Evolutionary conservation across 23 red algal genomes (phyloP), one percentile per base, ranked within the genome.

Genomic region (Pyropia haitanensis): DNA sequence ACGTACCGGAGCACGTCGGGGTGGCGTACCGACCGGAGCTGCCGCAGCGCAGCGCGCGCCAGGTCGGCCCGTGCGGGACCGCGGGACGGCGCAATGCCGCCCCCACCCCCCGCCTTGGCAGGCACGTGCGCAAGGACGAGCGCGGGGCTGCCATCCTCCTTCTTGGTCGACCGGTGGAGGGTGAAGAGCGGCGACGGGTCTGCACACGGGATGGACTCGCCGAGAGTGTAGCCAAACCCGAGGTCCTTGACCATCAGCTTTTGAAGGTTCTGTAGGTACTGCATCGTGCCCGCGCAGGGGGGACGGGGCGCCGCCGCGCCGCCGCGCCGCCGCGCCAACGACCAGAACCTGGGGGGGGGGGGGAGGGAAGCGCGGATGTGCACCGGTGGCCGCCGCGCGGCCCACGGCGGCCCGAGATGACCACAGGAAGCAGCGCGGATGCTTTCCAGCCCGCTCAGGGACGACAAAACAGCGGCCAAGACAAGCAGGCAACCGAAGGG

Each of bases 1-100:
- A 91, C 27, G 79, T 76, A 98, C 46, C 76, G 72, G 14, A 98
- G 78, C 10, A 98, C 65, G 51, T 98, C 88, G 3, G 94, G 94
- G 56, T 98, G 94, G 34, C 85, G 62, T 18, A 98, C 67, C 23
- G 85, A 87, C 34, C 87, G 85, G 14, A 98, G 58, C 33, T 73
- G 81, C 64, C 64, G 76, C 33, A 90, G 65, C 14, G 68, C 77
- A 1, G 56, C 68, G 16, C 79, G 73, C 10, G 79, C 85, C 15
- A 96, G 51, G 14, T 49, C 30, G 29, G 64, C 50, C 14, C 59
- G 64, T 21, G 57, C 51, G 20, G 71, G 33, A 15, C 48, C 33
- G 17, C 28, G 53, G 55, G 19, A 58, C 4, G 55, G 55, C 3
- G 55, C 55, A 23, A 27, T 21, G 2, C 39, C 39, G 5, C 39